phyloP scores from a whole-genome alignment of 768 basidiomycete species.

The Leccinum broughii region DNA sequence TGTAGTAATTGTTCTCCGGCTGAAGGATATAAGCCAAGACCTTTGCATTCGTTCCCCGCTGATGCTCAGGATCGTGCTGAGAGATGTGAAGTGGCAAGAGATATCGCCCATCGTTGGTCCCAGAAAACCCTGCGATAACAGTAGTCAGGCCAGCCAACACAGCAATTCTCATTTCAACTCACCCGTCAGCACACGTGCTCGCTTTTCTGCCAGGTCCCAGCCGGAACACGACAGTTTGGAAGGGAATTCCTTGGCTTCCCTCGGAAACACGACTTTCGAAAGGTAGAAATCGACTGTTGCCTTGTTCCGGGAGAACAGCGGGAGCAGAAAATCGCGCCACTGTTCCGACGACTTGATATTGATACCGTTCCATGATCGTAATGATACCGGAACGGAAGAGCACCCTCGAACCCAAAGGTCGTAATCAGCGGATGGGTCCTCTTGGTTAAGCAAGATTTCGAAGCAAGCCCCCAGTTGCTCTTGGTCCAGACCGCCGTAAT shows the following conservation, averaged over 20 bases:
- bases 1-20: conserved; percentile 22
- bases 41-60: conserved; percentile 47
- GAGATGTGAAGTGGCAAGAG: conserved; percentile 36
- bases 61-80: conserved; percentile 30
- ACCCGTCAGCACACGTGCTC: too few relatives aligned
- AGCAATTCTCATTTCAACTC: too few relatives aligned
- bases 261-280: conserved; percentile 40
- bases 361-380: conserved; percentile 20
- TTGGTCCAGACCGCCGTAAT: conserved; percentile 36
- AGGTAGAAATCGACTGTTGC: conserved; percentile 39
- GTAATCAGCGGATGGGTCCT: conserved; percentile 36
- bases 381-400: conserved; percentile 18
- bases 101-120: conserved; percentile 43
- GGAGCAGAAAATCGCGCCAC: conserved; percentile 25
- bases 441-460: conserved; percentile 28
- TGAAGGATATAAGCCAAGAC: conserved; percentile 33
- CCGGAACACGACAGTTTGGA: too few relatives aligned
- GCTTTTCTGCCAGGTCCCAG: too few relatives aligned
- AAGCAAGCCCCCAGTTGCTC: conserved; percentile 33
- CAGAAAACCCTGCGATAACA: conserved; percentile 35
- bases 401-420: conserved; percentile 30
- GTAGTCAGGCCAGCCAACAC: too few relatives aligned
- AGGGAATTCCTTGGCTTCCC: conserved; percentile 37
- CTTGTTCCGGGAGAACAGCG: conserved; percentile 29
- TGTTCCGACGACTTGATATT: conserved; percentile 34